Percentiles rank a stretch among this genome's conserved stretches.
Evolutionary conservation across 148 eudicot genomes (phyloP).

Genomic region (Bassia scoparia): DNA sequence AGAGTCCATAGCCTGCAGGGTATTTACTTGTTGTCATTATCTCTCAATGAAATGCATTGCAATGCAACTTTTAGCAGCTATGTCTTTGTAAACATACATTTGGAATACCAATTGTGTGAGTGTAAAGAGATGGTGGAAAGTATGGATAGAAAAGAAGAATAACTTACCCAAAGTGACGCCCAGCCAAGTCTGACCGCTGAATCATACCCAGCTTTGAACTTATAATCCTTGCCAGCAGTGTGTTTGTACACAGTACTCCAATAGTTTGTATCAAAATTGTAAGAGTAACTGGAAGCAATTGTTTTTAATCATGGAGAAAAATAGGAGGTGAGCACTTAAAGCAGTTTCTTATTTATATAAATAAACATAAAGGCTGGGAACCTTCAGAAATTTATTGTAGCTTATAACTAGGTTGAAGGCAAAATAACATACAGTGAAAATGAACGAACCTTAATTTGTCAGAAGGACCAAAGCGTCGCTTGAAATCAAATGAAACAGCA

Average conservation of each 20-base stretch:
- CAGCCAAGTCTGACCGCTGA: constrained; percentile 82
- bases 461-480: constrained; percentile 78
- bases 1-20: not conserved
- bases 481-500: constrained; percentile 74
- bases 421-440: not conserved
- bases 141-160: not conserved
- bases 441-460: constrained; percentile 84
- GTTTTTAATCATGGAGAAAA: not conserved
- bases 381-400: not conserved
- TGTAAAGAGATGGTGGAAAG: no score
- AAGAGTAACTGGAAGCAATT: constrained; percentile 64
- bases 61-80: no score
- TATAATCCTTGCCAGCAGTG: constrained; percentile 81
- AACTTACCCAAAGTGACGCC: constrained; percentile 95
- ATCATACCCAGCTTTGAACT: constrained; percentile 95
- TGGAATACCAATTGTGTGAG: not conserved
- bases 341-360: not conserved
- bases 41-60: not conserved
- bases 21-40: not conserved
- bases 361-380: not conserved
- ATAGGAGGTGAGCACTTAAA: not conserved
- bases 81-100: not conserved
- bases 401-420: not conserved
- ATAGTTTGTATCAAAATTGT: constrained; percentile 70
- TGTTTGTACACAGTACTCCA: constrained; percentile 94